Evolutionary conservation across 441 rosid species (phyloP).

Genomic region (Lepidium campestre): DNA sequence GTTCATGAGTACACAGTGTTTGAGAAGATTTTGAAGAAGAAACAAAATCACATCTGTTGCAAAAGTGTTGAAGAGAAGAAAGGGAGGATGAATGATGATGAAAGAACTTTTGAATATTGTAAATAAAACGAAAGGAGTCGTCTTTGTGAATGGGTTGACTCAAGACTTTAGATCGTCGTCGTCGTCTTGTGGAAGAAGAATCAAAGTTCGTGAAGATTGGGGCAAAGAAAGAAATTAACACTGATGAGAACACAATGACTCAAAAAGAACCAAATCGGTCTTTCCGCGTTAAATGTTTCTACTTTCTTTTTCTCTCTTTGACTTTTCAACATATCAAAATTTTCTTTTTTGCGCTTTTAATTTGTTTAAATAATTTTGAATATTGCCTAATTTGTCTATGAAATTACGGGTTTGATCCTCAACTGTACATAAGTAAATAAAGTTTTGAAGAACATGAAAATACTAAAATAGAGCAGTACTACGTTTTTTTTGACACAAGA

Average conservation of each 20-base stretch:
- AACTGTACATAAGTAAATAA: too few relatives aligned
- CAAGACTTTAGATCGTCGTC: conserved; percentile 5
- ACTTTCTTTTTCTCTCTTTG: neutral
- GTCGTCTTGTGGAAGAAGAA: conserved; percentile 3
- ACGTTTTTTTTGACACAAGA: too few relatives aligned
- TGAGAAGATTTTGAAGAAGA: conserved; percentile 3
- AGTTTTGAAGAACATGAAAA: too few relatives aligned
- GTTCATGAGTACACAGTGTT: neutral
- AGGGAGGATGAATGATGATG: neutral
- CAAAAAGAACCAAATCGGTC: conserved; percentile 2
- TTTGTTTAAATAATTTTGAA: neutral
- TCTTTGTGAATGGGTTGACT: conserved; percentile 17
- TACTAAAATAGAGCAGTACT: too few relatives aligned
- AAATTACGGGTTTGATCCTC: too few relatives aligned
- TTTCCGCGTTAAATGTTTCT: conserved; percentile 24
- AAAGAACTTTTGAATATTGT: neutral
- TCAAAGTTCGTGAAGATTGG: conserved; percentile 17
- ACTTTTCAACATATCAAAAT: conserved; percentile 17
- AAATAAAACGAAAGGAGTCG: neutral
- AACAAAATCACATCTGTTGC: neutral
- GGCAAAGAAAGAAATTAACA: neutral
- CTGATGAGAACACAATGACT: conserved; percentile 18
- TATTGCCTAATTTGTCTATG: too few relatives aligned
- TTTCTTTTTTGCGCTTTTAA: neutral
- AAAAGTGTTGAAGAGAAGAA: neutral